Percentiles rank a stretch among this genome's conserved stretches.
Conservation (phyloP, 257 asterid species). For the Orobanche coerulescens region DNA sequence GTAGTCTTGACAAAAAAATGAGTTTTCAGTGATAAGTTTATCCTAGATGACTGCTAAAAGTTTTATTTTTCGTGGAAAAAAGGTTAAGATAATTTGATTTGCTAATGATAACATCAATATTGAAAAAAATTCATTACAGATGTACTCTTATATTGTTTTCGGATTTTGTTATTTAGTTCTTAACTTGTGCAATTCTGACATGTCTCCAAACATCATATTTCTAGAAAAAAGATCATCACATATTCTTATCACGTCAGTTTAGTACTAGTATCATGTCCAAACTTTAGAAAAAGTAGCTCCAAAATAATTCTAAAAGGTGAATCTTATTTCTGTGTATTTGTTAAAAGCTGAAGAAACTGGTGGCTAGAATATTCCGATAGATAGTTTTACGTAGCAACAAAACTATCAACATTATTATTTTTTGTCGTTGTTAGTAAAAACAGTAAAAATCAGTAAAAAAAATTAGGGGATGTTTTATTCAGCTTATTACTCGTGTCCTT, state of each 20-base stretch:
- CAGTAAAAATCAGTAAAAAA: no score
- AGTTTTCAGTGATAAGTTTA: not conserved
- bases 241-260: no score
- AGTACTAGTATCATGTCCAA: no score
- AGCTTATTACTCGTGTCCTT: no score
- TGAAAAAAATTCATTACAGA: no score
- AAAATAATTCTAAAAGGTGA: no score
- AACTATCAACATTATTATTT: no score
- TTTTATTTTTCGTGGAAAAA: not conserved
- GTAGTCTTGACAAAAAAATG: not conserved
- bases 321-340: not conserved
- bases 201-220: not conserved
- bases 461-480: no score
- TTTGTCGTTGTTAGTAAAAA: no score
- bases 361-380: not conserved
- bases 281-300: no score
- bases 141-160: not conserved
- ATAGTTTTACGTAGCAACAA: no score
- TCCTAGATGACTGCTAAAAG: not conserved
- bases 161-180: not conserved
- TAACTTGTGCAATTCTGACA: not conserved
- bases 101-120: not conserved
- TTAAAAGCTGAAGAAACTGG: not conserved
- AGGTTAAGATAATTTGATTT: not conserved
- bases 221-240: not conserved